These are phyloP conservation scores for Pestalotiopsis sp. DNA, from an alignment of 2,329 filamentous ascomycete species.

Conservation along the genomic window DNA sequence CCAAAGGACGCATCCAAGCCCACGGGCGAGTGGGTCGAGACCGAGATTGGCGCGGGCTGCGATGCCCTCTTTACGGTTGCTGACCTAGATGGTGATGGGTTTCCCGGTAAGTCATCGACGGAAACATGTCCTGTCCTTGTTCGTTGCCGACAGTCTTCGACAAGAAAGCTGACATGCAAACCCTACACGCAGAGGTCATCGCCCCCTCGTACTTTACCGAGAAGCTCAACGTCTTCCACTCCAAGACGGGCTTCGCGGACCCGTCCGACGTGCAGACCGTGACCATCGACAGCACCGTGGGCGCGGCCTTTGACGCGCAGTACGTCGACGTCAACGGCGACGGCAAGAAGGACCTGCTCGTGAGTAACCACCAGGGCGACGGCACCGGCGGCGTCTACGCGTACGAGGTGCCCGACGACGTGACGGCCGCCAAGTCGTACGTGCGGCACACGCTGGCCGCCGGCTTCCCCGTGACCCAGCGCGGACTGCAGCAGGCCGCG, in stretches of 20 bases:
- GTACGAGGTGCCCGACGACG: conserved; percentile 4
- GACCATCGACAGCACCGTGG: not conserved
- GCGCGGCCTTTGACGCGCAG: conserved; percentile 5
- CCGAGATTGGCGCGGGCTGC: conserved; percentile 8
- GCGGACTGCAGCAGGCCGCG: not conserved
- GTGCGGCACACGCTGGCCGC: conserved; percentile 1
- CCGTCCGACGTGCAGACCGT: conserved; percentile 1
- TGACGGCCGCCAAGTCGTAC: not conserved
- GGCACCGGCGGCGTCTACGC: conserved; percentile 9
- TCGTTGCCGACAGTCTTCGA: too few relatives aligned
- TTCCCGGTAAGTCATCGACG: not conserved
- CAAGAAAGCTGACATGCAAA: too few relatives aligned
- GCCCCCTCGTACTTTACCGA: conserved; percentile 7
- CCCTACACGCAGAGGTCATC: not conserved
- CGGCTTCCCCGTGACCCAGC: not conserved
- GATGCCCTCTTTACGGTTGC: conserved; percentile 1
- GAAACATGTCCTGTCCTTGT: too few relatives aligned
- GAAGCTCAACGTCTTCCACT: conserved; percentile 7
- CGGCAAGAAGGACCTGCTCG: not conserved
- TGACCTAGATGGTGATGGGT: not conserved
- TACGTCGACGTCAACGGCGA: conserved; percentile 2
- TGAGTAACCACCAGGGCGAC: conserved; percentile 3
- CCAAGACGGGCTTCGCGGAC: conserved; percentile 1
- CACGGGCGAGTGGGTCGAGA: conserved; percentile 3
- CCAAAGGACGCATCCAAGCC: not conserved